phyloP scores from a whole-genome alignment of 169 alveolate genomes.

The Eimeria acervulina region DNA sequence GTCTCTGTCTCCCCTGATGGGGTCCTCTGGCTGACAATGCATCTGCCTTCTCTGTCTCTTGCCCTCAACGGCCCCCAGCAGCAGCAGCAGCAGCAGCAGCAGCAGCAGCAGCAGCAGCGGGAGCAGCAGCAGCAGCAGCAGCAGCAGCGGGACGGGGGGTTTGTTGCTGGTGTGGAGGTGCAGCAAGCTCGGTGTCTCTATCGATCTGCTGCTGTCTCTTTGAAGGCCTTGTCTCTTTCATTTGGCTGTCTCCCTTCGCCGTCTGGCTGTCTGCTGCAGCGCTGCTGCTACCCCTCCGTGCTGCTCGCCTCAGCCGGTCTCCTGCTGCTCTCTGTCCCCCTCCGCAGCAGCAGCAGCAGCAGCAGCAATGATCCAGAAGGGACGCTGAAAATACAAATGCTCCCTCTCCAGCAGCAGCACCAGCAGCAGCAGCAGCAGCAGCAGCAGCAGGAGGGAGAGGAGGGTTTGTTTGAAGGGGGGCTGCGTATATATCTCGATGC shows the following conservation, averaged over 20 bases:
- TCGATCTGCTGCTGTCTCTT: background rate
- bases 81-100: conserved; percentile 66
- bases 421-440: conserved; percentile 23
- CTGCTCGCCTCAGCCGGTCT: background rate
- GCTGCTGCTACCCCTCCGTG: background rate
- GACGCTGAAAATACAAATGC: background rate
- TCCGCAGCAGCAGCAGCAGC: background rate
- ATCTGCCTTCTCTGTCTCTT: background rate
- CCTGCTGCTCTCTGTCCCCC: background rate
- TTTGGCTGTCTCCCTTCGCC: background rate
- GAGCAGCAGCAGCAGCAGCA: conserved; percentile 2
- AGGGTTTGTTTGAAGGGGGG: background rate
- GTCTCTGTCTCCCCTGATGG: conserved; percentile 55
- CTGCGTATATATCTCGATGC: conserved; percentile 8
- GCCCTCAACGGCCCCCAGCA: background rate
- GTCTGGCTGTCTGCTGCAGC: conserved; percentile 33
- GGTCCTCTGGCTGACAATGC: conserved; percentile 40
- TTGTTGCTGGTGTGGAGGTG: too few species aligned
- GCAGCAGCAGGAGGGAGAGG: background rate
- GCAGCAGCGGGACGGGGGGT: background rate
- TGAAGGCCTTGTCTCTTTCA: background rate
- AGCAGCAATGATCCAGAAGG: background rate
- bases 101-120: background rate
- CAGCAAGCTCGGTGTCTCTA: too few species aligned
- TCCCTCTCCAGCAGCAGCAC: conserved; percentile 42